Evolutionary conservation across 1,284 basidiomycete genomes (phyloP).

Genomic region (Hymenochaete sp.): DNA sequence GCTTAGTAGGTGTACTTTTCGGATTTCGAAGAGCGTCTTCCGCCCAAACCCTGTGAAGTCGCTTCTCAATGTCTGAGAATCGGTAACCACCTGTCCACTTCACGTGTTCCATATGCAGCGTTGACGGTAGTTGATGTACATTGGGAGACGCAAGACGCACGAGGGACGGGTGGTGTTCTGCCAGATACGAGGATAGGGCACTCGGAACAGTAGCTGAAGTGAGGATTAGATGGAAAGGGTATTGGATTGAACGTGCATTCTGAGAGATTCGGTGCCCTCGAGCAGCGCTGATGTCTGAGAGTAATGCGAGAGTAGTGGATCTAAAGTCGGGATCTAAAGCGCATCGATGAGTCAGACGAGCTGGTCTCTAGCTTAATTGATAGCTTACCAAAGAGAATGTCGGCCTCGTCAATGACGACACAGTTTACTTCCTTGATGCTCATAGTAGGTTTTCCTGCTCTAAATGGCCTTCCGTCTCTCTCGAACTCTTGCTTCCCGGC

Average conservation of each 20-base stretch:
- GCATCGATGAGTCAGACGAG: slow-evolving; percentile 1
- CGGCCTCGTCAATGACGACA: slow-evolving; percentile 84
- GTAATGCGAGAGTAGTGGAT: slow-evolving; percentile 54
- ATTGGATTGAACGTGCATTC: slow-evolving; percentile 28
- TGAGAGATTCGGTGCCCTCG: slow-evolving; percentile 39
- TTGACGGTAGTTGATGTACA: slow-evolving; percentile 67
- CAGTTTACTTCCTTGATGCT: slow-evolving; percentile 65
- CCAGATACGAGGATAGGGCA: slow-evolving; percentile 60
- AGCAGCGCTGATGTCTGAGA: slow-evolving; percentile 61
- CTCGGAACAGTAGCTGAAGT: slow-evolving; percentile 84
- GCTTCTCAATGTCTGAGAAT: slow-evolving; percentile 66
- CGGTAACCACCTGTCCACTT: slow-evolving; percentile 72
- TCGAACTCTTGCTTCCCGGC: slow-evolving; percentile 28
- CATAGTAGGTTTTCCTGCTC: slow-evolving; percentile 42
- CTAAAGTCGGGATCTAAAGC: slow-evolving; percentile 68
- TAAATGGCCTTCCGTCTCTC: slow-evolving; percentile 29
- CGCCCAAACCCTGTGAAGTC: slow-evolving; percentile 65
- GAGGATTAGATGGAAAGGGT: slow-evolving; percentile 73
- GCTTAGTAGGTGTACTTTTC: slow-evolving; percentile 16
- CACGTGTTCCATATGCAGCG: slow-evolving; percentile 64
- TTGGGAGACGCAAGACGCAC: slow-evolving; percentile 68
- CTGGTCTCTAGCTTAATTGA: neutral
- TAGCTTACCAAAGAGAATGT: slow-evolving; percentile 72
- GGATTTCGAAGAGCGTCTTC: slow-evolving; percentile 43
- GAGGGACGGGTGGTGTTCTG: slow-evolving; percentile 49